Conservation (phyloP, 345 rosid genomes). For the Laguncularia racemosa region DNA sequence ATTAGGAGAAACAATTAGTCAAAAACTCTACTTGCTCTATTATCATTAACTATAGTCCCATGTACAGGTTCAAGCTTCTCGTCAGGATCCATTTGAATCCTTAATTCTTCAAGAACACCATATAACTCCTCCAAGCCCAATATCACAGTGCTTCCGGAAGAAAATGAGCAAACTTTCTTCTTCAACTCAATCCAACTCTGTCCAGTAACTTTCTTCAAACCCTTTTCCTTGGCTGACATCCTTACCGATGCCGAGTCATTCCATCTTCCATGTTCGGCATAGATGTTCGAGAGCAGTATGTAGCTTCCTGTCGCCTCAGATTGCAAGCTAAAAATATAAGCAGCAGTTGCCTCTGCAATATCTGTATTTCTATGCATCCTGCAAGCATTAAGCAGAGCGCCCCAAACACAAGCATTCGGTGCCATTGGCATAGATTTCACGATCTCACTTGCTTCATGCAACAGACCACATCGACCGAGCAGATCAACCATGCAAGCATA, state of each 20-base stretch:
- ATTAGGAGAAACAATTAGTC: no score
- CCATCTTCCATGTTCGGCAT: constrained; percentile 61
- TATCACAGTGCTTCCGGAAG: constrained; percentile 16
- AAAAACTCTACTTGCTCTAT: no score
- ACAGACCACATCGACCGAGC: constrained; percentile 55
- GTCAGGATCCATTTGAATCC: constrained; percentile 8
- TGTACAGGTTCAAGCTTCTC: no score
- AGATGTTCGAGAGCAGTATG: constrained; percentile 21
- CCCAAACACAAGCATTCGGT: constrained; percentile 56
- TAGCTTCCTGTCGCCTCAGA: constrained; percentile 17
- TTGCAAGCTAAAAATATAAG: constrained; percentile 23
- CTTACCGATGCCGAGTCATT: constrained; percentile 65
- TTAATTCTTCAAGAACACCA: constrained; percentile 25
- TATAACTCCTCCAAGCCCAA: constrained; percentile 4
- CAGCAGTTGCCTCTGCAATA: constrained; percentile 35
- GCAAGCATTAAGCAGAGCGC: constrained; percentile 70
- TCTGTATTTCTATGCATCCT: constrained; percentile 51
- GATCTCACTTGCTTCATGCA: constrained; percentile 52
- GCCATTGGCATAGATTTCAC: constrained; percentile 55
- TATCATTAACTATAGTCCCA: no score
- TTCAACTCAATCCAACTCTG: constrained; percentile 62
- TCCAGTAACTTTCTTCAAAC: constrained; percentile 64
- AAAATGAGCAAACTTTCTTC: constrained; percentile 37
- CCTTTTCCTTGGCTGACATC: constrained; percentile 47
- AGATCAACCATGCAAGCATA: constrained; percentile 70